phyloP scores from a whole-genome alignment of 331 rosid genomes.

The Quercus tomentella region DNA sequence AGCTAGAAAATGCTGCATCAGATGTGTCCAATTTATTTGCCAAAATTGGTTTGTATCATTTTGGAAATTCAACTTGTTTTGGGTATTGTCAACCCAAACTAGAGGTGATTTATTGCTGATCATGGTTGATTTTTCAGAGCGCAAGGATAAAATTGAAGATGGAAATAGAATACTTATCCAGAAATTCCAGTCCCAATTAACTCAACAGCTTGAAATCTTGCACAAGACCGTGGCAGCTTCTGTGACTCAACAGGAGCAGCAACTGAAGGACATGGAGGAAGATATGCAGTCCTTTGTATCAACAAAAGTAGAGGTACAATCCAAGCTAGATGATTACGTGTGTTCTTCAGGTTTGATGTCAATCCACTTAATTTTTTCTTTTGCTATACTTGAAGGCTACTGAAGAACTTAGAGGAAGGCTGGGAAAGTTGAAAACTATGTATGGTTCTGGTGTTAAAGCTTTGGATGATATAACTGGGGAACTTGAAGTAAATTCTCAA shows the following conservation, averaged over 20 bases:
- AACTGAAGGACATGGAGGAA: conserved; percentile 89
- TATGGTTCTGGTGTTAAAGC: conserved; percentile 83
- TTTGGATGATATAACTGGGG: conserved; percentile 73
- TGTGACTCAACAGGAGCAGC: conserved; percentile 94
- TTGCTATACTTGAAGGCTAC: conserved; percentile 67
- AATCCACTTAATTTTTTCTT: conserved; percentile 7
- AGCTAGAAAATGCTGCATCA: conserved; percentile 91
- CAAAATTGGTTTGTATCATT: conserved; percentile 68
- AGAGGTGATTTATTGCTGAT: conserved; percentile 1
- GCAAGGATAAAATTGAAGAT: conserved; percentile 95
- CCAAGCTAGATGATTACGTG: conserved; percentile 1
- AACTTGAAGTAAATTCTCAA: conserved; percentile 77
- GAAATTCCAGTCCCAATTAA: conserved; percentile 83
- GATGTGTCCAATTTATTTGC: conserved; percentile 78
- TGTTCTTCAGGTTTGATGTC: conserved; percentile 3
- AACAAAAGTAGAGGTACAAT: conserved; percentile 69
- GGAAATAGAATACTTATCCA: conserved; percentile 81
- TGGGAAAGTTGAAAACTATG: conserved; percentile 67
- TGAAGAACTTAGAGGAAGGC: conserved; percentile 73
- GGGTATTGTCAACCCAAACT: conserved; percentile 1
- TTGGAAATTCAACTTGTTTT: neutral
- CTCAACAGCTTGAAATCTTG: conserved; percentile 92
- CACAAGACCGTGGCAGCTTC: conserved; percentile 94
- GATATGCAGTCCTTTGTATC: conserved; percentile 96
- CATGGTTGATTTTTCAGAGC: conserved; percentile 41